Base-by-base conservation (phyloP, 2,329 filamentous ascomycete species). In the Epichloe brachyelytri region DNA sequence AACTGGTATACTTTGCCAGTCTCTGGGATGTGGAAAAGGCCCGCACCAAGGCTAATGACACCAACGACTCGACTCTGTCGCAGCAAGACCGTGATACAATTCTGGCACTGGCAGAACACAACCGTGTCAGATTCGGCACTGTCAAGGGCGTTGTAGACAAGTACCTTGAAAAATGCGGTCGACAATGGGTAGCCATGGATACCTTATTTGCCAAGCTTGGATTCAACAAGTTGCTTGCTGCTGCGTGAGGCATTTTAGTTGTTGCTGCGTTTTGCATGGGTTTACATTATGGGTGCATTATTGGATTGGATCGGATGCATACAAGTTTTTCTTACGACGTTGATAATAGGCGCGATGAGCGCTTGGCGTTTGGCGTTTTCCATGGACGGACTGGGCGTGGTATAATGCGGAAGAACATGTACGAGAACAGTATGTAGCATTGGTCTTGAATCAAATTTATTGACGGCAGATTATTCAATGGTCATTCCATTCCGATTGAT, bases 151-250 rank as follows among this genome's bases (percentile, higher is more conserved):
- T 89, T 14, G 87, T 95, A 5, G 88, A 91, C 57, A 80, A 73
- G 62, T 94, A 95, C 69, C 69, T 95, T 59, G 88, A 88, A 62
- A 93, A 91, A 71, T 95, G 89, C 67, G 90, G 90, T 26, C 75
- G 88, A 59, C 86, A 89, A 67, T 95, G 88, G 88, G 90, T 96
- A 49, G 85, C 88, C 58, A 96, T 95, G 90, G 88, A 93, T 67
- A 83, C 75, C 57, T 69, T 96, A 56, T 96, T 95, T 74, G 77
- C 79, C 22, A 83, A 82, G 66, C 60, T 84, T 40, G 80, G 80
- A 10, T 79, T 81, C 61, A 68, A 65, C 57, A 67, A 68, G 57
- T 48, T 61, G 41, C 34, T 61, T 49, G 53, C 53, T 14, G 48
- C 49, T 14, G 51, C 43, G 33, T 55, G 39, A 51, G 36, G 37